Percentiles rank a stretch among this genome's conserved stretches.
These are phyloP conservation scores for Myriosclerotinia curreyana DNA, from an alignment of 2,329 filamentous ascomycete genomes.

Conservation along the genomic window DNA sequence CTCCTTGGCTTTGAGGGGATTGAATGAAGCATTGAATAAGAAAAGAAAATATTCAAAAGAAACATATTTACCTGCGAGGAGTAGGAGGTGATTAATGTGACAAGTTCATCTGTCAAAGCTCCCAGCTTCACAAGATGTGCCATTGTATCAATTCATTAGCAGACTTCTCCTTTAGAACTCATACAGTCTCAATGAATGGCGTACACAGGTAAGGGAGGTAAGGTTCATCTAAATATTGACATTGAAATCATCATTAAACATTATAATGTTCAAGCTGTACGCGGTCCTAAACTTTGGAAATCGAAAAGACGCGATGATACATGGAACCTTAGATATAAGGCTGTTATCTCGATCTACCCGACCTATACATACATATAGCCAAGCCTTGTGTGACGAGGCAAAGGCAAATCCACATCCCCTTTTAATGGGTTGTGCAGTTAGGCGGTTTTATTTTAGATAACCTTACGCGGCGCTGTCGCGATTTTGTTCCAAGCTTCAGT, in stretches of 20 bases:
- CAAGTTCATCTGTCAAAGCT: constrained; percentile 66
- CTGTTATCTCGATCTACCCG: neutral
- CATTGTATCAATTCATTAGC: constrained; percentile 49
- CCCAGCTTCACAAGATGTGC: constrained; percentile 65
- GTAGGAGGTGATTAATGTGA: constrained; percentile 59
- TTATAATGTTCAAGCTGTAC: neutral
- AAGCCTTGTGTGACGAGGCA: constrained; percentile 1
- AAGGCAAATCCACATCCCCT: constrained; percentile 13
- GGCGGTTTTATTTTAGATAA: constrained; percentile 18
- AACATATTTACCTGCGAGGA: constrained; percentile 48
- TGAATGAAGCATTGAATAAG: neutral
- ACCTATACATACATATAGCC: too few species aligned
- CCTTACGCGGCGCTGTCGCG: constrained; percentile 23
- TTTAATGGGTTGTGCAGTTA: constrained; percentile 18
- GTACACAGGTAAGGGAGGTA: neutral
- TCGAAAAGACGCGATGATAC: neutral
- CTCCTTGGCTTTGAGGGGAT: neutral
- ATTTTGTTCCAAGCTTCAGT: constrained; percentile 6
- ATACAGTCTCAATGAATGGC: neutral
- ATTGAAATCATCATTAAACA: neutral
- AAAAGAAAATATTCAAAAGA: constrained; percentile 16
- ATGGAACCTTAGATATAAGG: neutral
- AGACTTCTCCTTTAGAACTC: neutral
- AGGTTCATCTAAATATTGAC: neutral
- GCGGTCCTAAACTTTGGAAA: neutral